A percentile compares a stretch with the other conserved stretches of the same genome.
These are phyloP conservation scores for Arthrinium phaeospermum DNA, from an alignment of 2,329 filamentous ascomycete genomes.

Conservation along the genomic window DNA sequence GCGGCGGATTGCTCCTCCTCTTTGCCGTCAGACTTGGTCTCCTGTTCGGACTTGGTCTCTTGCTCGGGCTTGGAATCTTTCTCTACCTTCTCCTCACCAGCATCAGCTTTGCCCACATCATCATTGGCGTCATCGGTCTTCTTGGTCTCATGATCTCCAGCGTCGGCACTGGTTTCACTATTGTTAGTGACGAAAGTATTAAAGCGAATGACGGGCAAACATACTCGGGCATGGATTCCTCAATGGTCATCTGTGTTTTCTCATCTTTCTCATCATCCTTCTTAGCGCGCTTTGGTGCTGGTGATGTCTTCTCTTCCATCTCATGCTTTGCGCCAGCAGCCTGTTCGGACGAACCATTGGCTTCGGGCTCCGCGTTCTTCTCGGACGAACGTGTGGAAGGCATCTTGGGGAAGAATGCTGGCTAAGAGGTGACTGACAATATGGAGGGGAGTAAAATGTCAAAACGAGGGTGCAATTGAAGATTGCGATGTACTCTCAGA, in stretches of 20 bases:
- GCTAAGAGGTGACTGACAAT: neutral
- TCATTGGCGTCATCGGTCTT: constrained; percentile 29
- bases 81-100: neutral
- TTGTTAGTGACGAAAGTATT: neutral
- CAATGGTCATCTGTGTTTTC: constrained; percentile 57
- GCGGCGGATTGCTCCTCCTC: constrained; percentile 28
- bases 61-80: constrained; percentile 34
- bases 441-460: neutral
- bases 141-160: constrained; percentile 16
- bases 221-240: constrained; percentile 51
- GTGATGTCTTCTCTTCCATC: constrained; percentile 38
- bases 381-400: neutral
- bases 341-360: constrained; percentile 15
- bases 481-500: neutral
- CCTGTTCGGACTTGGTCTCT: constrained; percentile 33
- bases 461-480: neutral
- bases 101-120: constrained; percentile 49
- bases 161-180: neutral
- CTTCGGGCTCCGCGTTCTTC: constrained; percentile 63
- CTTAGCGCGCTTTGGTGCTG: constrained; percentile 47
- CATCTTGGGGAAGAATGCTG: neutral
- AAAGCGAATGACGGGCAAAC: neutral
- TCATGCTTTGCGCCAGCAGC: constrained; percentile 43
- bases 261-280: constrained; percentile 36
- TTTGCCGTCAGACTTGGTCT: constrained; percentile 21